Percentiles rank a stretch among this genome's conserved stretches.
These are phyloP conservation scores for Cymbopogon citratus DNA, from an alignment of 176 grass and related monocot species.

Conservation along the genomic window DNA sequence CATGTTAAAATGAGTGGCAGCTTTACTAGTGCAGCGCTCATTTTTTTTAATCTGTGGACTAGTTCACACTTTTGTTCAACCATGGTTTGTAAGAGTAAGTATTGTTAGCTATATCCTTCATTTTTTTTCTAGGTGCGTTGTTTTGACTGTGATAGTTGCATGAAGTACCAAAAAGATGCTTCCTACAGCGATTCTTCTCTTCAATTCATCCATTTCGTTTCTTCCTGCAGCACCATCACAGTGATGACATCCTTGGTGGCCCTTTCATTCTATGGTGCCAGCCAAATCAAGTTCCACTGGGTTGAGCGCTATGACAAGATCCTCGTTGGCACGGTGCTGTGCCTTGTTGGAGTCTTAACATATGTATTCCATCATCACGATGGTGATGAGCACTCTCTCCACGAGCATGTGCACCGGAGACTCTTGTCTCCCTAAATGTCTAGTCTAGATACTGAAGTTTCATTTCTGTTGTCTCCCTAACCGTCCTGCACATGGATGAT, in stretches of 20 bases:
- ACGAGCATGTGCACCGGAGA: slow-evolving; percentile 56
- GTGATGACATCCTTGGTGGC: slow-evolving; percentile 97
- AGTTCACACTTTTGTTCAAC: background rate
- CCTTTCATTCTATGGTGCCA: slow-evolving; percentile 87
- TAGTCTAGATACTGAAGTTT: background rate
- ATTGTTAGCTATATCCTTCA: background rate
- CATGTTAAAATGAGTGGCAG: background rate
- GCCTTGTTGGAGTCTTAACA: slow-evolving; percentile 73
- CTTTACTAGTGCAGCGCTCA: background rate
- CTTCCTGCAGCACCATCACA: slow-evolving; percentile 72
- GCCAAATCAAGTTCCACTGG: slow-evolving; percentile 98
- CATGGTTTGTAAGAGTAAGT: background rate
- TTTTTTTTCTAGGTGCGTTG: background rate
- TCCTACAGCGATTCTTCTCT: background rate
- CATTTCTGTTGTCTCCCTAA: slow-evolving; percentile 19
- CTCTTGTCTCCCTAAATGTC: slow-evolving; percentile 45
- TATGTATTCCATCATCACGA: slow-evolving; percentile 88
- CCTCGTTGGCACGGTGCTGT: slow-evolving; percentile 78
- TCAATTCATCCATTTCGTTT: background rate
- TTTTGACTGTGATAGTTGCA: background rate
- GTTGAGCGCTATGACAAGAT: slow-evolving; percentile 92
- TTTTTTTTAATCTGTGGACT: background rate
- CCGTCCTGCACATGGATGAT: background rate
- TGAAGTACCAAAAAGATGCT: background rate
- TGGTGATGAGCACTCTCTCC: slow-evolving; percentile 44